Conservation (phyloP, 202 grass and related monocot genomes). For the Musa balbisiana region DNA sequence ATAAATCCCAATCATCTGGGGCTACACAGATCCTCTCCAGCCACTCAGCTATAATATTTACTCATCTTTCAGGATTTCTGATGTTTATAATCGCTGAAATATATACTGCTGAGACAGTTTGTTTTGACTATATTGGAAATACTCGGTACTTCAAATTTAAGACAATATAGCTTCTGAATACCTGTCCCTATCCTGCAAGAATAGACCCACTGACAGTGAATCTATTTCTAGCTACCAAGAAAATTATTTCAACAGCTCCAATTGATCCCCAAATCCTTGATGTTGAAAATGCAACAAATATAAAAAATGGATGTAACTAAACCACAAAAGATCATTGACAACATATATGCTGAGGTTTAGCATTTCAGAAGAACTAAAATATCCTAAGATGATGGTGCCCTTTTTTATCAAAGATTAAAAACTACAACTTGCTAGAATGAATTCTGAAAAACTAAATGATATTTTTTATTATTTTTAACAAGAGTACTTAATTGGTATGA, state of each 20-base stretch:
- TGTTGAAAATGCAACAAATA: neutral
- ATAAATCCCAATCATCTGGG: neutral
- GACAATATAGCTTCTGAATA: neutral
- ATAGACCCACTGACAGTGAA: neutral
- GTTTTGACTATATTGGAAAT: neutral
- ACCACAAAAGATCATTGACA: neutral
- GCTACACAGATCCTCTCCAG: neutral
- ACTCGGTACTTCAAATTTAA: neutral
- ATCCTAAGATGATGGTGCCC: too few species aligned
- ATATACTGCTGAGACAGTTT: neutral
- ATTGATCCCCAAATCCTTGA: neutral
- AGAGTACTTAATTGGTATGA: neutral
- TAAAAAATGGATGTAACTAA: neutral
- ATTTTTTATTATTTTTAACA: neutral
- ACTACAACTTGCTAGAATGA: too few species aligned
- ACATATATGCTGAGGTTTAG: neutral
- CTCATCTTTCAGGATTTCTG: neutral
- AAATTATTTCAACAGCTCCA: neutral
- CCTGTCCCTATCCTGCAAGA: neutral
- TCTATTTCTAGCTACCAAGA: neutral
- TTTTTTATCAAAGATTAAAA: too few species aligned
- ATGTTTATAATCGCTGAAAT: neutral
- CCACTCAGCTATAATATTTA: neutral
- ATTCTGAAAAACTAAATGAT: neutral
- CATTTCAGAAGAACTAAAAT: too few species aligned